A percentile compares a stretch with the other conserved stretches of the same genome.
phyloP scores from a whole-genome alignment of 2,329 filamentous ascomycete genomes.

The Diplodia sapinea region DNA sequence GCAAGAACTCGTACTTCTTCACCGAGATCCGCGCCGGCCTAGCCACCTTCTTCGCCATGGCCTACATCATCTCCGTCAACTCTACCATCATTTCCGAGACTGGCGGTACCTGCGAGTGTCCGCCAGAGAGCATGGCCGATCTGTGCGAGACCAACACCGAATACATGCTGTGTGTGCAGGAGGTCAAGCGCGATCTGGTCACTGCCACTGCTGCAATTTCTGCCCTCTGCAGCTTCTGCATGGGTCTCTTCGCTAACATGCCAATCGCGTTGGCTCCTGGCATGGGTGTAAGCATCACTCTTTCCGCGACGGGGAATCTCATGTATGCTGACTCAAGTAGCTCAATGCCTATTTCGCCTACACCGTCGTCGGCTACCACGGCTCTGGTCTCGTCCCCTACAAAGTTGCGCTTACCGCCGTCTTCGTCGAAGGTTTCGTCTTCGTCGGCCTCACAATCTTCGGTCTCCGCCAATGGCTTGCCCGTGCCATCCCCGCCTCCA shows the following conservation, averaged over 20 bases:
- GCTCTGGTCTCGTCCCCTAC: slow-evolving; percentile 74
- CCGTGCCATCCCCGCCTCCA: slow-evolving; percentile 78
- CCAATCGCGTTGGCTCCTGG: slow-evolving; percentile 76
- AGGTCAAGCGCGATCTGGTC: slow-evolving; percentile 77
- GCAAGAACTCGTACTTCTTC: slow-evolving; percentile 77
- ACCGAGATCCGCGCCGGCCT: slow-evolving; percentile 84
- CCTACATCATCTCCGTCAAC: slow-evolving; percentile 70
- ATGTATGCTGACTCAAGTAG: slow-evolving; percentile 21
- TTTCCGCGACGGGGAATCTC: slow-evolving; percentile 6
- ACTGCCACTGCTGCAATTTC: slow-evolving; percentile 85
- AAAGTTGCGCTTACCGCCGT: slow-evolving; percentile 80
- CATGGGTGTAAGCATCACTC: slow-evolving; percentile 60
- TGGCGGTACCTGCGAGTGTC: slow-evolving; percentile 79
- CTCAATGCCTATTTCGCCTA: slow-evolving; percentile 89
- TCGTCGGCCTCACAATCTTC: slow-evolving; percentile 75
- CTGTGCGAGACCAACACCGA: slow-evolving; percentile 61
- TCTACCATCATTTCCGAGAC: slow-evolving; percentile 72
- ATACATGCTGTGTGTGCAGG: slow-evolving; percentile 67
- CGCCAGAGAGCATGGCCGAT: slow-evolving; percentile 54
- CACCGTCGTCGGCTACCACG: slow-evolving; percentile 78
- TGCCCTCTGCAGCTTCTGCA: slow-evolving; percentile 78
- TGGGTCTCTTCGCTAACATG: slow-evolving; percentile 83
- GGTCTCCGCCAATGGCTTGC: slow-evolving; percentile 78
- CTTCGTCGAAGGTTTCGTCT: slow-evolving; percentile 87
- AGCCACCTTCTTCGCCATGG: slow-evolving; percentile 65